Evolutionary conservation across 257 asterid species (phyloP), one percentile per base, ranked within the genome.

Genomic region (Plectranthus barbatus): DNA sequence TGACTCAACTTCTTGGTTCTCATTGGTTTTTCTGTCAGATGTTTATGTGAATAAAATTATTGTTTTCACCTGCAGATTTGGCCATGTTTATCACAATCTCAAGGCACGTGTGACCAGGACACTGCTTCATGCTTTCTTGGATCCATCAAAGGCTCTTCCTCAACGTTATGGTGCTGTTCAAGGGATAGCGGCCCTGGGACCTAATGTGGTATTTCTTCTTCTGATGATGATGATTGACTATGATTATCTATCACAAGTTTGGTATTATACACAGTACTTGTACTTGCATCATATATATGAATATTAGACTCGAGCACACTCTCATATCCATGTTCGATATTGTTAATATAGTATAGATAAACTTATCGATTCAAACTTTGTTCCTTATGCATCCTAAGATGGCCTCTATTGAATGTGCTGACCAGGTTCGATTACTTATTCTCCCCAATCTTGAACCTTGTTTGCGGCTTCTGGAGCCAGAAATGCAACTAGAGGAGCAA

Each of bases 101-200:
- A 96, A 84, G 83, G 80, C 86, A 64, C 97, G 97, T 67, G 85
- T 93, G 39, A 90, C 97, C 62, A 81, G 73, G 63, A 93, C 99
- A n/a, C 66, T 93, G 79, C 72, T 85, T 62, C 91, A 85, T 63
- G 81, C 95, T 56, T 87, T 90, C 79, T 47, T 93, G 82, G 97
- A 93, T 70, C 97, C 97, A 19, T 76, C 82, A 23, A 93, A 85
- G 80, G 76, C 97, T 62, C 80, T 87, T 34, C 92, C 96, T 73
- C 99, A 93, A 76, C 99, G 88, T 79, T 93, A 79, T 79, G 99
- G 99, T 67, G 99, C 97, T 70, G 85, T 93, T 66, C 97, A 85
- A 71, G 99, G 99, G 48, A 81, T 93, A 71, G 85, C 95, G 49
- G 83, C 94, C 75, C 94, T 93, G 47, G 99, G 99, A 64, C 81